phyloP scores from a whole-genome alignment of 1,284 basidiomycete genomes.

The Anthracocystis setariae region DNA sequence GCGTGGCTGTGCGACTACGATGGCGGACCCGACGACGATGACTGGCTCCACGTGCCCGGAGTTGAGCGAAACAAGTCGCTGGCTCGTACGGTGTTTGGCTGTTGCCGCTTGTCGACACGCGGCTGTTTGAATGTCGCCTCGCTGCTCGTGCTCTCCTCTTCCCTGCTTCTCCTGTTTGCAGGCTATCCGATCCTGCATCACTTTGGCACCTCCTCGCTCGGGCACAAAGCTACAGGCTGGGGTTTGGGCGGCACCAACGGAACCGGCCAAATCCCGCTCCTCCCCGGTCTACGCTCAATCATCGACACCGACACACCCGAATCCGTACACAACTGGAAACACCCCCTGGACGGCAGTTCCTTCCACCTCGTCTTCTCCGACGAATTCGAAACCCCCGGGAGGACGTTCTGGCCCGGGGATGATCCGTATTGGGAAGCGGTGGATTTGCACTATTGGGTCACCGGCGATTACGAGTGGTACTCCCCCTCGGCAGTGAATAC shows the following conservation, averaged over 20 bases:
- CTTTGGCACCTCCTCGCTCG: not conserved
- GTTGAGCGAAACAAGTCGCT: conserved; percentile 3
- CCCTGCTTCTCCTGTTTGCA: conserved; percentile 41
- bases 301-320: conserved; percentile 48
- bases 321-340: conserved; percentile 14
- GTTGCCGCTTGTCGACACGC: conserved; percentile 7
- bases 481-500: conserved; percentile 57
- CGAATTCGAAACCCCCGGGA: conserved; percentile 78
- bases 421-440: conserved; percentile 64
- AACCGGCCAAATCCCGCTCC: conserved; percentile 48
- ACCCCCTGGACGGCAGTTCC: conserved; percentile 9
- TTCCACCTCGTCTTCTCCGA: conserved; percentile 75
- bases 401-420: conserved; percentile 69
- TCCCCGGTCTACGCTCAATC: conserved; percentile 21
- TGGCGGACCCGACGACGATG: conserved; percentile 22
- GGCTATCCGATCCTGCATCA: conserved; percentile 41
- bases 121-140: conserved; percentile 33
- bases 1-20: conserved; percentile 41
- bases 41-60: conserved; percentile 26
- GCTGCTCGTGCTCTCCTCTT: conserved; percentile 16
- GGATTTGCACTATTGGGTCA: conserved; percentile 50
- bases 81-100: not conserved
- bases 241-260: conserved; percentile 76
- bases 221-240: conserved; percentile 18
- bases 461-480: conserved; percentile 65